Conservation (phyloP, 192 early-diverging fungal genomes). For the Chytriomyces confervae region DNA sequence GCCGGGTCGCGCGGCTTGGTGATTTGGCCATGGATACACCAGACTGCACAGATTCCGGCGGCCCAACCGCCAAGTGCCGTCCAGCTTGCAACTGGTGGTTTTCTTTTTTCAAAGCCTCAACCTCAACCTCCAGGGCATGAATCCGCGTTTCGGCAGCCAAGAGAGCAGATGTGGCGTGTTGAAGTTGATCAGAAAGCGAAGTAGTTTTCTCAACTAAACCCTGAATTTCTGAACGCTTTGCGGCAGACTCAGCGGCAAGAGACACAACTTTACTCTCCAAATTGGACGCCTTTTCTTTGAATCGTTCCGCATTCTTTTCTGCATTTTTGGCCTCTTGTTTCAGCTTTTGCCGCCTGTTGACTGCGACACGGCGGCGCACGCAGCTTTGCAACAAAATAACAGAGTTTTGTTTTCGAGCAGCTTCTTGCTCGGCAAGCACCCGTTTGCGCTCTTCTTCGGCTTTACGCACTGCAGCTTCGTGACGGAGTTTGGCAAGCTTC, state of each 20-base stretch:
- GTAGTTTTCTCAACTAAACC: background rate
- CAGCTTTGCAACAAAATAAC: slow-evolving; percentile 7
- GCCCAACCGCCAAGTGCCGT: background rate
- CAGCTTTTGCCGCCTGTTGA: background rate
- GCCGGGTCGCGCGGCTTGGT: background rate
- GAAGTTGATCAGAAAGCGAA: background rate
- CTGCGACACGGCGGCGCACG: background rate
- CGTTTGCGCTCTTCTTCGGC: slow-evolving; percentile 75
- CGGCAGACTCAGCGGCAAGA: slow-evolving; percentile 43
- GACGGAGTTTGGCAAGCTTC: slow-evolving; percentile 47
- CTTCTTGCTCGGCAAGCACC: slow-evolving; percentile 63
- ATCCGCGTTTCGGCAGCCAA: background rate
- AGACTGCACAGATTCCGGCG: no score
- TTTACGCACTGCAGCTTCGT: slow-evolving; percentile 68
- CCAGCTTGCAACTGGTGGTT: background rate
- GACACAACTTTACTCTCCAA: slow-evolving; percentile 91
- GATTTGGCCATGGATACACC: background rate
- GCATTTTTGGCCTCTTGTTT: slow-evolving; percentile 76
- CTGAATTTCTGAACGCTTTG: background rate
- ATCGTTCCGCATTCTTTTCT: slow-evolving; percentile 81
- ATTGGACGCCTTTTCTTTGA: slow-evolving; percentile 86
- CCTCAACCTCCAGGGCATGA: slow-evolving; percentile 65
- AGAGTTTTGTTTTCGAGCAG: slow-evolving; percentile 57
- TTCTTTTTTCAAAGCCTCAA: slow-evolving; percentile 42
- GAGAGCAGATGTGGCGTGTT: slow-evolving; percentile 64